phyloP scores from a whole-genome alignment of 495 filamentous ascomycete genomes.

The Lentithecium fluviatile region DNA sequence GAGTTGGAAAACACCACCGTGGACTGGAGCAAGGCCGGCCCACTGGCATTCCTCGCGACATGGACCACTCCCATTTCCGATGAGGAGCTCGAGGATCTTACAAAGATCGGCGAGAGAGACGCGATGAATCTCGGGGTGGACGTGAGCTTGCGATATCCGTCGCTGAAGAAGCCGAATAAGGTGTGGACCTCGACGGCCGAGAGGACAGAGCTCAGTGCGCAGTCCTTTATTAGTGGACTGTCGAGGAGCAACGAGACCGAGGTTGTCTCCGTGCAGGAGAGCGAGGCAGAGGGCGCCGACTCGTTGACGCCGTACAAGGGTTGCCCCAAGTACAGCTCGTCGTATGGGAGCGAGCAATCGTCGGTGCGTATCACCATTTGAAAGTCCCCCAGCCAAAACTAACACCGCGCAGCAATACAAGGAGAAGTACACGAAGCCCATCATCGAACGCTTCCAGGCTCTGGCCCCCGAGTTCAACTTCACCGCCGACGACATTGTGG shows the following conservation, averaged over 20 bases:
- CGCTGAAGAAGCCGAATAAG: conserved; percentile 44
- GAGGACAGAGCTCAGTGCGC: conserved; percentile 48
- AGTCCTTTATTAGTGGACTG: conserved; percentile 47
- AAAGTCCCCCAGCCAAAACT: background rate
- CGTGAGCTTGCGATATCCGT: conserved; percentile 46
- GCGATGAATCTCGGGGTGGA: conserved; percentile 45
- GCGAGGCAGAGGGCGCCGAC: conserved; percentile 44
- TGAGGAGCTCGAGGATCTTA: conserved; percentile 46
- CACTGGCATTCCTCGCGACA: conserved; percentile 45
- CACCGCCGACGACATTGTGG: conserved; percentile 49
- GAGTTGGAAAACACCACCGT: conserved; percentile 46
- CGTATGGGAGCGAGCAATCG: conserved; percentile 48
- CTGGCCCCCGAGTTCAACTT: conserved; percentile 49
- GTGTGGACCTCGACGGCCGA: conserved; percentile 53
- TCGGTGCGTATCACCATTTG: conserved; percentile 11
- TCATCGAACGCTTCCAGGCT: conserved; percentile 46
- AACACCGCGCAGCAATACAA: conserved; percentile 36
- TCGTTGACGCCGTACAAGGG: conserved; percentile 51
- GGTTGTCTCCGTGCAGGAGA: conserved; percentile 45
- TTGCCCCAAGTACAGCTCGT: conserved; percentile 51
- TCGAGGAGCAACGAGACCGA: conserved; percentile 47
- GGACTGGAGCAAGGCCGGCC: conserved; percentile 35
- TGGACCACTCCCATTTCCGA: conserved; percentile 49
- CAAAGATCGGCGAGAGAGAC: conserved; percentile 48
- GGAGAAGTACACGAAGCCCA: conserved; percentile 48